Conservation (phyloP, 2,329 filamentous ascomycete genomes). For the Alternaria brassicicola region DNA sequence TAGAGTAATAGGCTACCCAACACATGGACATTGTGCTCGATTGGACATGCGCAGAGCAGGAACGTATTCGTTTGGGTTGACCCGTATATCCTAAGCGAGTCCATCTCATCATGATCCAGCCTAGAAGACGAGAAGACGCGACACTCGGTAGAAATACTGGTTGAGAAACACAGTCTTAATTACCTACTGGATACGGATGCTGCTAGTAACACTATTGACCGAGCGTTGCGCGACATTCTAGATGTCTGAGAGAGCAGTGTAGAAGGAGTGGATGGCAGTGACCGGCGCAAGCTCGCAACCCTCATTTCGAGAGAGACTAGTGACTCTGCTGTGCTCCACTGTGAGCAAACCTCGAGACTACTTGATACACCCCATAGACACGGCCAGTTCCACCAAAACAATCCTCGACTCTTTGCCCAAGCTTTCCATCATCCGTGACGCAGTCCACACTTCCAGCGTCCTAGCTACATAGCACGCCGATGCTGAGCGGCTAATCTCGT, state of each 20-base stretch:
- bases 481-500: constrained; percentile 37
- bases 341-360: constrained; percentile 13
- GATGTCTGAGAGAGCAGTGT: constrained; percentile 26
- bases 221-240: constrained; percentile 24
- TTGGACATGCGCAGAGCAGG: not conserved
- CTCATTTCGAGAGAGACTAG: constrained; percentile 13
- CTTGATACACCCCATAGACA: constrained; percentile 30
- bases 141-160: constrained; percentile 18
- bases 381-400: constrained; percentile 12
- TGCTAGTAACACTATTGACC: constrained; percentile 12
- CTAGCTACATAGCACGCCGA: constrained; percentile 23
- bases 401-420: constrained; percentile 38
- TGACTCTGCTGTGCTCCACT: constrained; percentile 14
- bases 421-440: constrained; percentile 26
- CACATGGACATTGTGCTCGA: not conserved
- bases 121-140: not conserved
- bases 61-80: not conserved
- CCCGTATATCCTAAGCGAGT: not conserved
- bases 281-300: constrained; percentile 26
- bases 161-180: constrained; percentile 28
- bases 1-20: not conserved
- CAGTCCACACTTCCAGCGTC: constrained; percentile 20
- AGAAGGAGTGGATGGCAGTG: constrained; percentile 1
- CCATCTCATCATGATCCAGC: not conserved
- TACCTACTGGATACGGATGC: constrained; percentile 18